A percentile compares a stretch with the other conserved stretches of the same genome.
These are phyloP conservation scores for Graphiopsis chlorocephala DNA, from an alignment of 2,329 filamentous ascomycete species.

Conservation along the genomic window DNA sequence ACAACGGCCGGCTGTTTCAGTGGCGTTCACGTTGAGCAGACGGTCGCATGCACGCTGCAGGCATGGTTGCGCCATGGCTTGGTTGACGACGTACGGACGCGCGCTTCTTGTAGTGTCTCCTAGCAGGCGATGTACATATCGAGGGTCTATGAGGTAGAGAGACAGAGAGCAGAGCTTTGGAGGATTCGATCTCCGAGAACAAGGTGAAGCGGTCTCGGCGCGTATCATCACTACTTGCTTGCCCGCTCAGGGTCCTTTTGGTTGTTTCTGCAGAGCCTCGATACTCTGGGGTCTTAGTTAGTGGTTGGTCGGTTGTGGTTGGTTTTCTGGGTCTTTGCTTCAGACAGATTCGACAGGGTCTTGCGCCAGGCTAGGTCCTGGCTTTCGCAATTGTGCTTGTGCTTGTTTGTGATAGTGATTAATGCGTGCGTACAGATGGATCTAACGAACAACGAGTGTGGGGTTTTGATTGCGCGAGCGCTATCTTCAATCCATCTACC, in stretches of 20 bases:
- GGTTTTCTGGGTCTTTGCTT: not conserved
- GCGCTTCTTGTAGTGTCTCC: not conserved
- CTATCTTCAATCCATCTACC: not conserved
- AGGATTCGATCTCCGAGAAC: no score
- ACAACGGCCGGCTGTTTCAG: not conserved
- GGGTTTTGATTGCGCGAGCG: not conserved
- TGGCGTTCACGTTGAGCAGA: conserved; percentile 16
- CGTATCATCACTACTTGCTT: not conserved
- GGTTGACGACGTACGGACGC: not conserved
- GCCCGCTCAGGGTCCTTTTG: not conserved
- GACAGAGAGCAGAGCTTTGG: not conserved
- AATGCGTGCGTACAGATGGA: not conserved
- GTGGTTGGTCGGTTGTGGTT: not conserved
- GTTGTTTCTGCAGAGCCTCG: not conserved
- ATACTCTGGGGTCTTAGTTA: not conserved
- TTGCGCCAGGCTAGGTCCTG: not conserved
- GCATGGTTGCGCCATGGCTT: conserved; percentile 11
- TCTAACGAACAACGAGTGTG: not conserved
- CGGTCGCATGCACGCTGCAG: conserved; percentile 11
- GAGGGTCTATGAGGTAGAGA: not conserved
- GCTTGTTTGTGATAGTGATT: not conserved
- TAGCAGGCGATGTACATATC: not conserved
- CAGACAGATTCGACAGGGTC: not conserved
- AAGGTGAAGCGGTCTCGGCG: conserved; percentile 3
- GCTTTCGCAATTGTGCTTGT: not conserved